phyloP scores from a whole-genome alignment of 2,329 filamentous ascomycete species.

The Ceratocystis diversiconidia region DNA sequence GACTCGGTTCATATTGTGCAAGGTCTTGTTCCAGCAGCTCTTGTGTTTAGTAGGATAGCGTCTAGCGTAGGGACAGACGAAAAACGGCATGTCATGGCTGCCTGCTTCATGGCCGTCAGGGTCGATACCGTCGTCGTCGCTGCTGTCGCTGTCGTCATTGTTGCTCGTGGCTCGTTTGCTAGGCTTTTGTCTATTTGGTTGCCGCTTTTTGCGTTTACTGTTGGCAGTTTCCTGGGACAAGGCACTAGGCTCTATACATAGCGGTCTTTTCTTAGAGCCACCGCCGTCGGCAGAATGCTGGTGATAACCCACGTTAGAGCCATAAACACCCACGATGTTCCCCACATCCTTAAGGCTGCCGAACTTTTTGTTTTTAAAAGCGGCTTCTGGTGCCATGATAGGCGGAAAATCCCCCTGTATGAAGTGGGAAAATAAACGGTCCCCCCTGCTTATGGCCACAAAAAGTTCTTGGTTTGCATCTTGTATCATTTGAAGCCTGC shows the following conservation, averaged over 20 bases:
- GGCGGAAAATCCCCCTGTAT: no score
- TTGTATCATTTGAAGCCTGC: no score
- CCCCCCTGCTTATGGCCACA: no score
- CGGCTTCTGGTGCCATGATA: no score
- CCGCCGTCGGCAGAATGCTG: background rate
- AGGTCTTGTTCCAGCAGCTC: background rate
- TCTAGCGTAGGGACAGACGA: background rate
- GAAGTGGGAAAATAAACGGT: no score
- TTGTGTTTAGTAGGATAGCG: no score
- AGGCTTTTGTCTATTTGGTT: background rate
- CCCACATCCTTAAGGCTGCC: no score
- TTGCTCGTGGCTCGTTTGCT: background rate
- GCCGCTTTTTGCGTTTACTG: background rate
- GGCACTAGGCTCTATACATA: no score
- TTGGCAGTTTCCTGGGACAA: background rate
- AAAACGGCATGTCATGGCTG: background rate
- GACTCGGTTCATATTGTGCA: background rate
- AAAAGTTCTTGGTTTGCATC: no score
- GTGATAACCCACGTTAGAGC: no score
- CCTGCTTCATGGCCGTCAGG: background rate
- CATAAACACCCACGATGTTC: no score
- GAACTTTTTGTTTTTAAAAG: no score
- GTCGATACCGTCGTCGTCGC: background rate
- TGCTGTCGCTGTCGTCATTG: background rate
- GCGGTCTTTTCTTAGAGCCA: background rate